These are phyloP conservation scores for Pedinophyceae sp. DNA, from an alignment of 139 green algal species.

Conservation along the genomic window DNA sequence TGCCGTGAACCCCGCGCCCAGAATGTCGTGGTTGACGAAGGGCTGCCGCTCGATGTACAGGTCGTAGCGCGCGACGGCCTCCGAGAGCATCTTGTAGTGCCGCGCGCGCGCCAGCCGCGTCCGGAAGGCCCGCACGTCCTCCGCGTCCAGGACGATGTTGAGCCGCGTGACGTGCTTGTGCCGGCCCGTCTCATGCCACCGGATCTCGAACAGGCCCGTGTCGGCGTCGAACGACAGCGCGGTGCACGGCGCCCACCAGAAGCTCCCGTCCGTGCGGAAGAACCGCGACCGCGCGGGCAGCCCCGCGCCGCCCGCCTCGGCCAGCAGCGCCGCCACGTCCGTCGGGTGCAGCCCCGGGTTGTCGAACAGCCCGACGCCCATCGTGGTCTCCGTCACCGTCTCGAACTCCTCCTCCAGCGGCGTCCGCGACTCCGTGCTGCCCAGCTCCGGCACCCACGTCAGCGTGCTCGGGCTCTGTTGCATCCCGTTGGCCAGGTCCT, in stretches of 20 bases:
- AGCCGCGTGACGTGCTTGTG: constrained; percentile 51
- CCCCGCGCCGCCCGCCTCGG: constrained; percentile 10
- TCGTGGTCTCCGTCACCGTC: constrained; percentile 9
- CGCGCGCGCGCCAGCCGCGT: constrained; percentile 16
- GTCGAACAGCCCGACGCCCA: constrained; percentile 46
- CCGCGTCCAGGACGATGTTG: constrained; percentile 44
- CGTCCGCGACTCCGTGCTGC: constrained; percentile 1
- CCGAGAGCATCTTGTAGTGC: constrained; percentile 10
- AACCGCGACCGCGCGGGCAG: constrained; percentile 29
- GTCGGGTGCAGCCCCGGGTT: constrained; percentile 35
- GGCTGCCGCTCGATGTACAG: constrained; percentile 30
- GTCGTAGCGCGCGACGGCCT: constrained; percentile 35
- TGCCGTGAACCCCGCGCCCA: constrained; percentile 24
- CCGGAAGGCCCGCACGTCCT: constrained; percentile 32
- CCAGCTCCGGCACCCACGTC: constrained; percentile 24
- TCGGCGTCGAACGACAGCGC: constrained; percentile 13
- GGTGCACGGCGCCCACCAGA: constrained; percentile 30
- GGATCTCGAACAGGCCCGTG: constrained; percentile 31
- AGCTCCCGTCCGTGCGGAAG: constrained; percentile 29
- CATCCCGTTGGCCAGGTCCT: not conserved
- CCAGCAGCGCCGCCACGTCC: constrained; percentile 17
- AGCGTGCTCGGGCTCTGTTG: constrained; percentile 11
- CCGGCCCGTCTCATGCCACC: constrained; percentile 28
- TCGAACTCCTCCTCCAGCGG: constrained; percentile 13
- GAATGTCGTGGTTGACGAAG: constrained; percentile 32